Evolutionary conservation across 306 rosid species (phyloP).

Genomic region (Mucuna pruriens): DNA sequence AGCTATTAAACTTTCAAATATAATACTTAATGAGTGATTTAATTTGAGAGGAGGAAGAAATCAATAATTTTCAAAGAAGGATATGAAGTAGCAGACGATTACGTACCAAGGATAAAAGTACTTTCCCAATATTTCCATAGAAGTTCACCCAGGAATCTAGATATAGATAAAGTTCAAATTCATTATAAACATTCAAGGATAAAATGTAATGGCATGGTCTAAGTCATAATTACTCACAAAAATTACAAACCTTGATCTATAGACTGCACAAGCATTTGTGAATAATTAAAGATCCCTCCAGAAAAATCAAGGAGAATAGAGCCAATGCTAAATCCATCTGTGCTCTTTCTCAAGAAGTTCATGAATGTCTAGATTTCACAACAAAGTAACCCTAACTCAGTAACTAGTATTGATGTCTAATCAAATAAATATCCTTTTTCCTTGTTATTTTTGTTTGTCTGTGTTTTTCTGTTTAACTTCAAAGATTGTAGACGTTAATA

Average conservation of each 20-base stretch:
- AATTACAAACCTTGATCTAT: conserved; percentile 76
- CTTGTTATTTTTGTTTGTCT: not conserved
- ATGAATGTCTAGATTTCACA: conserved; percentile 58
- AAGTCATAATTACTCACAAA: conserved; percentile 16
- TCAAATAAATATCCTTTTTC: not conserved
- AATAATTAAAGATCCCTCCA: conserved; percentile 72
- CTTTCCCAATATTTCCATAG: conserved; percentile 83
- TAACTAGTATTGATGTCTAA: not conserved
- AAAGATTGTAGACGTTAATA: not conserved
- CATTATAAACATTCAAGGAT: not conserved
- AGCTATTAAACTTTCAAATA: too few species aligned
- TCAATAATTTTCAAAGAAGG: not conserved
- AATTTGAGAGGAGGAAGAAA: not conserved
- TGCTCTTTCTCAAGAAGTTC: conserved; percentile 83
- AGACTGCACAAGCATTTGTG: conserved; percentile 80
- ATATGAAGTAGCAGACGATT: not conserved
- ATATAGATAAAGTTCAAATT: conserved; percentile 31
- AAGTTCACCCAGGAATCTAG: conserved; percentile 86
- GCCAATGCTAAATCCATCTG: conserved; percentile 84
- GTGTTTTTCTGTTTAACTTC: not conserved
- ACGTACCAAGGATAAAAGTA: conserved; percentile 74
- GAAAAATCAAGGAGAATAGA: conserved; percentile 69
- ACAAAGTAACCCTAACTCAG: not conserved
- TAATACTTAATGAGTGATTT: not conserved
- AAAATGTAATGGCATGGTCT: not conserved